Percentiles rank a stretch among this genome's conserved stretches.
These are phyloP conservation scores for Plasmodium yoelii DNA, from an alignment of 169 alveolate genomes.

Conservation along the genomic window DNA sequence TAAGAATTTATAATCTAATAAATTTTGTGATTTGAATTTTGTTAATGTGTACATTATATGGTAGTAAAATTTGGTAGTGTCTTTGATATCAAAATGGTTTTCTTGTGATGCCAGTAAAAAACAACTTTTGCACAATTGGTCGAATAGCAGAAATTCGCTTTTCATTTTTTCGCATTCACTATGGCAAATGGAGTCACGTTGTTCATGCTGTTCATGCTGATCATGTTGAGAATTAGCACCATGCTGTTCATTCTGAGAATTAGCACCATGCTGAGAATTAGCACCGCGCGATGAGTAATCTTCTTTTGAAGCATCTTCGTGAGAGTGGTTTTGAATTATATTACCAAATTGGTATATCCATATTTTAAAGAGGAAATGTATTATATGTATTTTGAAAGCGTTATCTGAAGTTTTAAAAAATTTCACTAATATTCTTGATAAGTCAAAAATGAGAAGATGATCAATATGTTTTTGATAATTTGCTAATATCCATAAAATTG, in stretches of 20 bases:
- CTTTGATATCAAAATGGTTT: constrained; percentile 35
- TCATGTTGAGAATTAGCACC: no score
- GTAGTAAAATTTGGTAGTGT: constrained; percentile 36
- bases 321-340: not conserved
- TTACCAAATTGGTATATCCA: constrained; percentile 30
- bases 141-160: constrained; percentile 11
- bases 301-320: not conserved
- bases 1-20: not conserved
- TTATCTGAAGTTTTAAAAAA: not conserved
- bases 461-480: constrained; percentile 50
- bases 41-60: constrained; percentile 25
- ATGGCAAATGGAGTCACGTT: no score
- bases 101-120: constrained; percentile 16
- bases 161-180: not conserved
- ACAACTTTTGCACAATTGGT: constrained; percentile 8
- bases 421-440: constrained; percentile 24
- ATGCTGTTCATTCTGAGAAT: no score
- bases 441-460: constrained; percentile 16
- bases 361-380: constrained; percentile 44
- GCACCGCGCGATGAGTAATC: no score
- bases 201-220: no score
- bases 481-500: constrained; percentile 40
- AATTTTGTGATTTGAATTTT: not conserved
- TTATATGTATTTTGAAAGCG: constrained; percentile 19
- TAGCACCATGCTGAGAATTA: no score